A percentile compares a stretch with the other conserved stretches of the same genome.
These are phyloP conservation scores for Polyrhizophydium stewartii DNA, from an alignment of 371 early-diverging fungal genomes.

Conservation along the genomic window DNA sequence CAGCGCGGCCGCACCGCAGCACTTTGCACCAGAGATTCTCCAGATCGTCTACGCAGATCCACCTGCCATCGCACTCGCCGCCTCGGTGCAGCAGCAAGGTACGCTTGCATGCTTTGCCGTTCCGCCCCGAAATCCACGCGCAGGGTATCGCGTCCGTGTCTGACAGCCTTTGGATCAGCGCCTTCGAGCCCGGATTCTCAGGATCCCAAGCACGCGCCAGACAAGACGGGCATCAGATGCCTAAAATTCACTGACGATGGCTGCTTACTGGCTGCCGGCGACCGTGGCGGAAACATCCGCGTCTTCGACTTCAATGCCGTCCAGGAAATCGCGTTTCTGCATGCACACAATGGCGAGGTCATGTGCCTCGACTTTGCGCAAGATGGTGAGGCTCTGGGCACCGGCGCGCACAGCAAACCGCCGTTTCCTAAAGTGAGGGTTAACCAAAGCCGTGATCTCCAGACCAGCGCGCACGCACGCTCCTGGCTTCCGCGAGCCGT, in stretches of 20 bases:
- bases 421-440: too few species aligned
- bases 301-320: conserved; percentile 37
- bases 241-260: conserved; percentile 68
- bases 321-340: conserved; percentile 60
- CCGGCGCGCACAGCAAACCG: too few species aligned
- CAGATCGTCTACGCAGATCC: conserved; percentile 3
- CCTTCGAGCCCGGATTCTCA: too few species aligned
- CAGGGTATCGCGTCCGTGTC: too few species aligned
- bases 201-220: conserved; percentile 4
- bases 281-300: conserved; percentile 66
- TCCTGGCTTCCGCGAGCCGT: conserved; percentile 71
- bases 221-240: conserved; percentile 58
- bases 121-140: too few species aligned
- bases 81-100: too few species aligned
- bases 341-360: conserved; percentile 83
- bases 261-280: conserved; percentile 67
- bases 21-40: background rate
- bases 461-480: background rate
- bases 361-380: conserved; percentile 66
- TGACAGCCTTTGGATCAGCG: too few species aligned
- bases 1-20: background rate
- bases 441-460: too few species aligned
- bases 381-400: too few species aligned
- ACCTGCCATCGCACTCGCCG: conserved; percentile 46
- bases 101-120: too few species aligned